These are phyloP conservation scores for Clavaria fumosa DNA, from an alignment of 768 basidiomycete genomes.

Conservation along the genomic window DNA sequence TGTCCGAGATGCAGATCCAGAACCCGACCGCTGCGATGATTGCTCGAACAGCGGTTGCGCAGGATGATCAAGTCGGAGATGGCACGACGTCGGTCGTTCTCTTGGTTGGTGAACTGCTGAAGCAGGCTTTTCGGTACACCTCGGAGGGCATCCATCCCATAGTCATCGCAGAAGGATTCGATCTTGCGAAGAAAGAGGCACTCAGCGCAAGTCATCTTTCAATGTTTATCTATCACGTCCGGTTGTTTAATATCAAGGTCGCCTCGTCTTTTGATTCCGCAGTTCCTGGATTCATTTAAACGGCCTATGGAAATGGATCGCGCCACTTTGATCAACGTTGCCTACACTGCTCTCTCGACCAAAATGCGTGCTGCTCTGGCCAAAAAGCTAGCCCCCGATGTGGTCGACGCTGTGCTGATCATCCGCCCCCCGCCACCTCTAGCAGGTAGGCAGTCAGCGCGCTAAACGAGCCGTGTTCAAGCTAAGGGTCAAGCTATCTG, in stretches of 20 bases:
- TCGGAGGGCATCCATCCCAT: conserved; percentile 98
- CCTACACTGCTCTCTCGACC: conserved; percentile 89
- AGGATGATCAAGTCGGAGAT: conserved; percentile 98
- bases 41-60: conserved; percentile 93
- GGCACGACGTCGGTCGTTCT: conserved; percentile 96
- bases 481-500: no score
- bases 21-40: conserved; percentile 99
- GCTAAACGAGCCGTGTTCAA: background rate
- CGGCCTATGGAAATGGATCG: conserved; percentile 66
- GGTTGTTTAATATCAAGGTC: conserved; percentile 2
- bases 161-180: conserved; percentile 89
- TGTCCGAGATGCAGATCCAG: conserved; percentile 99
- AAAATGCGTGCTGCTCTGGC: conserved; percentile 77
- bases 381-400: conserved; percentile 75
- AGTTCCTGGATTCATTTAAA: conserved; percentile 94
- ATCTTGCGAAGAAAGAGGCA: conserved; percentile 95
- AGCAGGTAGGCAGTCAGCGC: conserved; percentile 27
- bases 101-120: conserved; percentile 87
- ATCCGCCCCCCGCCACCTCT: conserved; percentile 59
- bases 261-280: conserved; percentile 7
- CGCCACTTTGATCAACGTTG: conserved; percentile 82
- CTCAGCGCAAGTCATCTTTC: conserved; percentile 45
- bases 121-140: conserved; percentile 95
- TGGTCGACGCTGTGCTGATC: conserved; percentile 88
- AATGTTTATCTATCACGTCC: no score